phyloP scores from a whole-genome alignment of 148 eudicot species.

The Oxyria digyna region DNA sequence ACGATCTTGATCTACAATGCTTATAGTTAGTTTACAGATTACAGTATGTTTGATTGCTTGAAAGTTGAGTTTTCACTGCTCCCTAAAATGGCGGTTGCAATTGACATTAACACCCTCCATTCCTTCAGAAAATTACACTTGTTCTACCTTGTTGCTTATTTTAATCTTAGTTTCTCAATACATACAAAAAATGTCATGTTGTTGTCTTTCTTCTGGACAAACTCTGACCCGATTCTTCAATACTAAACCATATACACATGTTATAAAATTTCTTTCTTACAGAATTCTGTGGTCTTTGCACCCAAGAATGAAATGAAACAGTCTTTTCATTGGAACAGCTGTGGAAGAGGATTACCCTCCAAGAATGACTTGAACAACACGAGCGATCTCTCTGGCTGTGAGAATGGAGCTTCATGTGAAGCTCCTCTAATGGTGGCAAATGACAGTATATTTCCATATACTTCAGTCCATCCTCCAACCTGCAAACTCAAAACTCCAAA shows the following conservation, averaged over 20 bases:
- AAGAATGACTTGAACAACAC: constrained; percentile 73
- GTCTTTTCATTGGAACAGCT: constrained; percentile 23
- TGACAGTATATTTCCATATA: constrained; percentile 49
- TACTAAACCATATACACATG: neutral
- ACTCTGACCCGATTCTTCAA: neutral
- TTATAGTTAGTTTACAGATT: neutral
- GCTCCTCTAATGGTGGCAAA: constrained; percentile 91
- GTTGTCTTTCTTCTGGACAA: neutral
- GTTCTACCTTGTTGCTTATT: neutral
- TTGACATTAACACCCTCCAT: neutral
- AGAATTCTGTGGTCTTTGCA: constrained; percentile 1
- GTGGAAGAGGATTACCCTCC: constrained; percentile 55
- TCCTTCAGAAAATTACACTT: neutral
- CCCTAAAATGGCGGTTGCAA: constrained; percentile 6
- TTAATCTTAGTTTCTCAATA: neutral
- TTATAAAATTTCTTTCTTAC: neutral
- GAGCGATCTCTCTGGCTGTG: constrained; percentile 73
- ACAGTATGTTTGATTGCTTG: neutral
- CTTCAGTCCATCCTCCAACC: constrained; percentile 97
- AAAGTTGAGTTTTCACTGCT: neutral
- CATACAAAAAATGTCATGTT: neutral
- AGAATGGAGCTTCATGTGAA: constrained; percentile 85
- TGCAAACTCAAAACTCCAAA: constrained; percentile 6
- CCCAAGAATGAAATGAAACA: neutral
- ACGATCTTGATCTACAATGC: neutral